These are phyloP conservation scores for Candida methanosorbosa DNA, from an alignment of 805 yeast genomes.

Conservation along the genomic window DNA sequence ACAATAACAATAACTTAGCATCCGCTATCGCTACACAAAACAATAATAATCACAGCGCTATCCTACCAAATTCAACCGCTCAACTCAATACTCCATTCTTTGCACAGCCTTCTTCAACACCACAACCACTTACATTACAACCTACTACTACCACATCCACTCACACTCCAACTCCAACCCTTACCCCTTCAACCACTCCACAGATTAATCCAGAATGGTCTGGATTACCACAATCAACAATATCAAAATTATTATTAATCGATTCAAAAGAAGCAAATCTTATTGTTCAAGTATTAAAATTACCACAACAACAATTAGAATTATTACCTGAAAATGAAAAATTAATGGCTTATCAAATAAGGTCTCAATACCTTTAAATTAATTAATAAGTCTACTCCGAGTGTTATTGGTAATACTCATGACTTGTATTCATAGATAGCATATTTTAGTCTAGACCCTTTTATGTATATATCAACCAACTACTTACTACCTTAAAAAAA, in stretches of 20 bases:
- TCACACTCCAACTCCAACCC: too few relatives aligned
- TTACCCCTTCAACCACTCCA: constrained; percentile 8
- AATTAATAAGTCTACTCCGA: too few relatives aligned
- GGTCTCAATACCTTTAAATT: constrained; percentile 40
- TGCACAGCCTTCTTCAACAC: constrained; percentile 5
- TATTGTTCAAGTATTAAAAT: constrained; percentile 43
- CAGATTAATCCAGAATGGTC: constrained; percentile 33
- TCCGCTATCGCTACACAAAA: background rate
- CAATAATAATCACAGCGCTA: too few relatives aligned
- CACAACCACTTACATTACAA: constrained; percentile 4
- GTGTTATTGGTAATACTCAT: too few relatives aligned
- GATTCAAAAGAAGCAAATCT: constrained; percentile 51
- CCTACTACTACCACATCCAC: constrained; percentile 7
- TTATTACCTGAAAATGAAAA: constrained; percentile 43
- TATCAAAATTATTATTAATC: constrained; percentile 39
- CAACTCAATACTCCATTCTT: background rate
- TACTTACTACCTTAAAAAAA: too few relatives aligned
- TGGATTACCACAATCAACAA: constrained; percentile 38
- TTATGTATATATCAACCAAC: too few relatives aligned
- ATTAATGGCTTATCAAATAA: constrained; percentile 44
- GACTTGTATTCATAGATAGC: too few relatives aligned
- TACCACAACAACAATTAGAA: constrained; percentile 41
- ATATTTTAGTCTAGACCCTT: too few relatives aligned
- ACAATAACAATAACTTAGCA: constrained; percentile 6
- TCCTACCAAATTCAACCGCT: background rate